Evolutionary conservation across 306 rosid genomes (phyloP).

Genomic region (Dryas alaskensis): DNA sequence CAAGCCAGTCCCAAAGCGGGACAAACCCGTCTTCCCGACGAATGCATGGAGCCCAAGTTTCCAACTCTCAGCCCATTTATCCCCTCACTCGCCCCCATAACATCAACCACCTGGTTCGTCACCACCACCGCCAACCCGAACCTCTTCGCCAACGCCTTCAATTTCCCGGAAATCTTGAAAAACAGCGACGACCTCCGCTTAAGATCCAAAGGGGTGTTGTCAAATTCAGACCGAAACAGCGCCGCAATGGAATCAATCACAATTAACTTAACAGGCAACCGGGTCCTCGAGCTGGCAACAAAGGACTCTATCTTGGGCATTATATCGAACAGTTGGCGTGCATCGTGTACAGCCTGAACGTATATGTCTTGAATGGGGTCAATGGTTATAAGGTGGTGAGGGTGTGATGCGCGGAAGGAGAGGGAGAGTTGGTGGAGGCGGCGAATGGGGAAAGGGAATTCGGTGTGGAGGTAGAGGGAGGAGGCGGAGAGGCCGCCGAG

Average conservation of each 20-base stretch:
- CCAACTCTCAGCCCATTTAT: constrained; percentile 59
- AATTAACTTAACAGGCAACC: constrained; percentile 52
- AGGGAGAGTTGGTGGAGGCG: constrained; percentile 69
- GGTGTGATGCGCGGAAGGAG: constrained; percentile 32
- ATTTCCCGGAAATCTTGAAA: constrained; percentile 63
- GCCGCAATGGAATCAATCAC: constrained; percentile 89
- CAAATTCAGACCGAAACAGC: constrained; percentile 77
- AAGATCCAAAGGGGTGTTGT: constrained; percentile 56
- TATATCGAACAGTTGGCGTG: constrained; percentile 42
- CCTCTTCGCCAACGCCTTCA: constrained; percentile 56
- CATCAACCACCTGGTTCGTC: constrained; percentile 84
- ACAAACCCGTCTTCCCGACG: constrained; percentile 69
- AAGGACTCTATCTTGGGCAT: constrained; percentile 48
- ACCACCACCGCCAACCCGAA: constrained; percentile 66
- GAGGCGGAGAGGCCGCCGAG: constrained; percentile 75
- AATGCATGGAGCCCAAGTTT: constrained; percentile 41
- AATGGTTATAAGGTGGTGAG: constrained; percentile 3
- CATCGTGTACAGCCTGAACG: constrained; percentile 46
- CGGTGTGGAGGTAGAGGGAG: constrained; percentile 69
- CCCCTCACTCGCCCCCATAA: constrained; percentile 40
- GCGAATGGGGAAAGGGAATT: constrained; percentile 72
- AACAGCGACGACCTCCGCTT: constrained; percentile 61
- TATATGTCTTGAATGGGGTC: constrained; percentile 49
- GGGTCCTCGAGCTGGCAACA: constrained; percentile 19
- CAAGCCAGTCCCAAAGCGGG: constrained; percentile 85